These are phyloP conservation scores for Celoporthe dispersa DNA, from an alignment of 2,329 filamentous ascomycete genomes.

Conservation along the genomic window DNA sequence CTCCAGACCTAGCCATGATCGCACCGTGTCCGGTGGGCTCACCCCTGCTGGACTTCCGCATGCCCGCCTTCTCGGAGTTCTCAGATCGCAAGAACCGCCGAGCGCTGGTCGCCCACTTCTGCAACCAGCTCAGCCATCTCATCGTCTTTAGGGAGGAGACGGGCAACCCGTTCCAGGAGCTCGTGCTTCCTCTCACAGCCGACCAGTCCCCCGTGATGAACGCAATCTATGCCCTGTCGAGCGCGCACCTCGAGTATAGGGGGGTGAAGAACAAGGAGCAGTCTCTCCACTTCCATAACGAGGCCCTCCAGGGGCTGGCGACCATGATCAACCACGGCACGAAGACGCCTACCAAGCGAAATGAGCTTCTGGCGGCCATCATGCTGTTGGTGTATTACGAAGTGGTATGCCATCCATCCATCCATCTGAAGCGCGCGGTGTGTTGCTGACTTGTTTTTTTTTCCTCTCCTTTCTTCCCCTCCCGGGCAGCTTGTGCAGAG, in stretches of 20 bases:
- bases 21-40: slow-evolving; percentile 44
- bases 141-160: slow-evolving; percentile 67
- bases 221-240: slow-evolving; percentile 81
- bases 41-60: slow-evolving; percentile 54
- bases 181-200: slow-evolving; percentile 64
- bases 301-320: slow-evolving; percentile 61
- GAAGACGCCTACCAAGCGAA: slow-evolving; percentile 48
- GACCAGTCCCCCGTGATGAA: slow-evolving; percentile 69
- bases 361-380: slow-evolving; percentile 64
- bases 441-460: slow-evolving; percentile 26
- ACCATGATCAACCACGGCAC: slow-evolving; percentile 59
- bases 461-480: too few relatives aligned
- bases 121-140: slow-evolving; percentile 66
- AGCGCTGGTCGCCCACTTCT: slow-evolving; percentile 64
- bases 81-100: slow-evolving; percentile 58
- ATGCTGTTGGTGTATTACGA: slow-evolving; percentile 68
- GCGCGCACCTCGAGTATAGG: slow-evolving; percentile 78
- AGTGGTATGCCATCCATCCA: slow-evolving; percentile 52
- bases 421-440: too few relatives aligned
- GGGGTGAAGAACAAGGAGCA: slow-evolving; percentile 58
- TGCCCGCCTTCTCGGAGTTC: slow-evolving; percentile 62
- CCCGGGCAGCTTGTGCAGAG: slow-evolving; percentile 63
- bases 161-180: slow-evolving; percentile 66
- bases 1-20: slow-evolving; percentile 47
- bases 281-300: slow-evolving; percentile 63